Evolutionary conservation across 768 basidiomycete genomes (phyloP), one percentile per base, ranked within the genome.

Genomic region (Myochromella boudieri): DNA sequence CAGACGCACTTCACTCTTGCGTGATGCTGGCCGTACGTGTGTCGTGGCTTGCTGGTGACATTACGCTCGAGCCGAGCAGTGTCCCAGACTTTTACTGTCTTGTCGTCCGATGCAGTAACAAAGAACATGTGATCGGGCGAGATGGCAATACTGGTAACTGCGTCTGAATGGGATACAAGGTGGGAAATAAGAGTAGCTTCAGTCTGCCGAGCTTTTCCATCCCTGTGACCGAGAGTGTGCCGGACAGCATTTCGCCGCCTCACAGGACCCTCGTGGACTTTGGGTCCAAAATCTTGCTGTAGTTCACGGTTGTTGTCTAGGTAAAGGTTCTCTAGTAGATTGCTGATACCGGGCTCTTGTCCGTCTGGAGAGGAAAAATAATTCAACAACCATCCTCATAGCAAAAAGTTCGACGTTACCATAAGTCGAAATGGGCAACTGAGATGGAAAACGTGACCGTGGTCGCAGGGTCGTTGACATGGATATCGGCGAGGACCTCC

Each of bases 71-170:
- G 74, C n/a, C 93, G 76, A 6, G 91, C 88, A 1, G 93, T 87
- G 54, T 92, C 88, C 93, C 93, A 97, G 32, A 90, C 76, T 63
- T 93, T 95, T 60, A 95, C 84, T 0, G 90, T 94, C 70, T 90
- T 91, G 65, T 98, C 95, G 52, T 98, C 85, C 0, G 93, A 95
- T 28, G 89, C 84, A 0, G 95, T 91, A 3, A 95, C 84, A 54
- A 99, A 97, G 74, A 97, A 99, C 62, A 85, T 69, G 57, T 97
- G 92, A 59, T 98, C 97, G 2, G 95, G 95, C 1, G 95, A 85
- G 18, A 94, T 89, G 1, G 86, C 86, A 18, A 98, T 70, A 6
- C 82, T 78, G 2, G 87, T 92, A 48, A 98, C 72, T 1, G 82
- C 73, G 20, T 87, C 91, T 0, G 83, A 78, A 60, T 97, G 95